These are phyloP conservation scores for Amaranthus cruentus DNA, from an alignment of 148 eudicot species.

Conservation along the genomic window DNA sequence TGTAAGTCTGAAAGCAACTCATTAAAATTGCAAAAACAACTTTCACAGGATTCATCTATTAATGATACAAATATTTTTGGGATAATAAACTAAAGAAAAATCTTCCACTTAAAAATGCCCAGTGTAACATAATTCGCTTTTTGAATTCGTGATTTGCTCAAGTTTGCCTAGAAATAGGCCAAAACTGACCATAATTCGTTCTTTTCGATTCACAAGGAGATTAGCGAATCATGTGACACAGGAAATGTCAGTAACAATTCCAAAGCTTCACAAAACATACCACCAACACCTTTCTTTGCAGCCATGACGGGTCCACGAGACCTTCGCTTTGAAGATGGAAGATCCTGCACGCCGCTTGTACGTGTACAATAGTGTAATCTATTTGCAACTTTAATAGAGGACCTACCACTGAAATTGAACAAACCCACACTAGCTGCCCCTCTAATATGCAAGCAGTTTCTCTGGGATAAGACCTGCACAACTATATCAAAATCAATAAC, in stretches of 20 bases:
- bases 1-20: not conserved
- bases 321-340: slow-evolving; percentile 68
- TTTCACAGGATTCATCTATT: too few relatives aligned
- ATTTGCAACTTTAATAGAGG: slow-evolving; percentile 31
- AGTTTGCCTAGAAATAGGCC: too few relatives aligned
- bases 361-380: slow-evolving; percentile 41
- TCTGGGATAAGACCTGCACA: slow-evolving; percentile 51
- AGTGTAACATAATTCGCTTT: too few relatives aligned
- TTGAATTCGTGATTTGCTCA: too few relatives aligned
- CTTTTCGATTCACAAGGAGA: too few relatives aligned
- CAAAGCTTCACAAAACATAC: slow-evolving; percentile 27
- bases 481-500: slow-evolving; percentile 10
- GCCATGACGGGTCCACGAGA: slow-evolving; percentile 98
- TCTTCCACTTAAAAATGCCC: not conserved
- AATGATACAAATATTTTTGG: not conserved
- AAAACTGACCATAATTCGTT: too few relatives aligned
- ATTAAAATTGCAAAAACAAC: not conserved
- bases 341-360: slow-evolving; percentile 35
- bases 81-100: not conserved
- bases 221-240: too few relatives aligned
- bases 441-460: slow-evolving; percentile 55
- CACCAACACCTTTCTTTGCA: slow-evolving; percentile 71
- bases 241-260: not conserved
- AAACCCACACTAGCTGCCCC: slow-evolving; percentile 45
- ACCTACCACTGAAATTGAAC: slow-evolving; percentile 43